These are phyloP conservation scores for Hypoxylon sp. DNA, from an alignment of 2,329 filamentous ascomycete species.

Conservation along the genomic window DNA sequence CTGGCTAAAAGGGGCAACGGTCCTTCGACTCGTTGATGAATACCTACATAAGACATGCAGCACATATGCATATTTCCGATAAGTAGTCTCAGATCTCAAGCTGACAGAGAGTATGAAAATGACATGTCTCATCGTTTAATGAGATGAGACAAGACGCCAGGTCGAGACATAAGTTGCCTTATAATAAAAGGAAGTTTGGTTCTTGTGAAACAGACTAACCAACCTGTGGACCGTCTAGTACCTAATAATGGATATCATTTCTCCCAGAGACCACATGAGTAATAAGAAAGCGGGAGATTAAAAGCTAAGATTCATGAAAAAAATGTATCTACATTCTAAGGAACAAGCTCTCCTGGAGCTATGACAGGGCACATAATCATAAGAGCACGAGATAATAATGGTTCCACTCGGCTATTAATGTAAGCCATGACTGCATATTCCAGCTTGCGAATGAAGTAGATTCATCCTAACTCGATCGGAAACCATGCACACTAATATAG, in stretches of 20 bases:
- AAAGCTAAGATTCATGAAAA: slow-evolving; percentile 13
- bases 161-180: slow-evolving; percentile 19
- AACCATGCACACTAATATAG: slow-evolving; percentile 14
- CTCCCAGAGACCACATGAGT: slow-evolving; percentile 12
- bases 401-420: slow-evolving; percentile 2
- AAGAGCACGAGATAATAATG: not conserved
- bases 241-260: slow-evolving; percentile 9
- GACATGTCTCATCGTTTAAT: slow-evolving; percentile 48
- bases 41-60: slow-evolving; percentile 50
- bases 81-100: slow-evolving; percentile 49
- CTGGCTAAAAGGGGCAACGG: slow-evolving; percentile 48
- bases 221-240: slow-evolving; percentile 19
- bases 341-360: not conserved
- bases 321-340: not conserved
- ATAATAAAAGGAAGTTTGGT: slow-evolving; percentile 20
- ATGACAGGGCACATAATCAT: slow-evolving; percentile 1
- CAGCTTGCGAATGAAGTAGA: slow-evolving; percentile 20
- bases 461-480: slow-evolving; percentile 24
- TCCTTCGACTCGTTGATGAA: slow-evolving; percentile 46
- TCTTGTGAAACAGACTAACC: slow-evolving; percentile 33
- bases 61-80: slow-evolving; percentile 51
- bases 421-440: slow-evolving; percentile 11
- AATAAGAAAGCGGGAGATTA: not conserved
- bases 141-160: slow-evolving; percentile 36
- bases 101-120: slow-evolving; percentile 42